phyloP scores from a whole-genome alignment of 768 basidiomycete genomes.

The Mycena belliarum region DNA sequence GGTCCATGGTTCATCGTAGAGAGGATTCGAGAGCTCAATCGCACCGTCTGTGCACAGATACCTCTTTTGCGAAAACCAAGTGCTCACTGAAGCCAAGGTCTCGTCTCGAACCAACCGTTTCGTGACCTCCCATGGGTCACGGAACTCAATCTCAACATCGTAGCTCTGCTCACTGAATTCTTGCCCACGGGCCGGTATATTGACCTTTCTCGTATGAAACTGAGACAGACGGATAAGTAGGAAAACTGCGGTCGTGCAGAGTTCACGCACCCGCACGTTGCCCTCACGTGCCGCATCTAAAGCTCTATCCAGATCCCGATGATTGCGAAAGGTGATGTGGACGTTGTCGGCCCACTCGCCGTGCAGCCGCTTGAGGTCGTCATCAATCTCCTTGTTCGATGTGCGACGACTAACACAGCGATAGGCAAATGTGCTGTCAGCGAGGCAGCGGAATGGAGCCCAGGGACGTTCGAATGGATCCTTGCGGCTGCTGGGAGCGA shows the following conservation, averaged over 20 bases:
- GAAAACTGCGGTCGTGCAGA: too few species aligned
- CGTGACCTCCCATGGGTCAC: constrained; percentile 22
- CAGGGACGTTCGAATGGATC: constrained; percentile 7
- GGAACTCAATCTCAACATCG: constrained; percentile 17
- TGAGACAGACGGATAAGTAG: too few species aligned
- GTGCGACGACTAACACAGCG: not conserved
- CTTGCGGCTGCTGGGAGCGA: not conserved
- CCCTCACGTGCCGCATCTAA: constrained; percentile 7
- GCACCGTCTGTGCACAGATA: constrained; percentile 12
- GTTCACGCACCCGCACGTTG: not conserved
- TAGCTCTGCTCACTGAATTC: not conserved
- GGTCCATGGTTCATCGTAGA: not conserved
- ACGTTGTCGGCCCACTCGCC: not conserved
- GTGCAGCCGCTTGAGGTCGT: constrained; percentile 1
- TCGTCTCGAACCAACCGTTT: constrained; percentile 10
- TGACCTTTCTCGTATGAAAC: not conserved
- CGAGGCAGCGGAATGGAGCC: constrained; percentile 3
- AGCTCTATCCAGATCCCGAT: constrained; percentile 13
- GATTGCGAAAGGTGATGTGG: constrained; percentile 1
- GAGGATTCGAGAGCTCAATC: constrained; percentile 1
- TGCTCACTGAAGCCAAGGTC: constrained; percentile 14
- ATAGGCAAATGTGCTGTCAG: constrained; percentile 7
- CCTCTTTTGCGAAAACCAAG: constrained; percentile 16
- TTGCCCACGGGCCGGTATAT: too few species aligned
- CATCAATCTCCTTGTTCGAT: constrained; percentile 9